These are phyloP conservation scores for Parastagonospora avenae DNA, from an alignment of 2,329 filamentous ascomycete species.

Conservation along the genomic window DNA sequence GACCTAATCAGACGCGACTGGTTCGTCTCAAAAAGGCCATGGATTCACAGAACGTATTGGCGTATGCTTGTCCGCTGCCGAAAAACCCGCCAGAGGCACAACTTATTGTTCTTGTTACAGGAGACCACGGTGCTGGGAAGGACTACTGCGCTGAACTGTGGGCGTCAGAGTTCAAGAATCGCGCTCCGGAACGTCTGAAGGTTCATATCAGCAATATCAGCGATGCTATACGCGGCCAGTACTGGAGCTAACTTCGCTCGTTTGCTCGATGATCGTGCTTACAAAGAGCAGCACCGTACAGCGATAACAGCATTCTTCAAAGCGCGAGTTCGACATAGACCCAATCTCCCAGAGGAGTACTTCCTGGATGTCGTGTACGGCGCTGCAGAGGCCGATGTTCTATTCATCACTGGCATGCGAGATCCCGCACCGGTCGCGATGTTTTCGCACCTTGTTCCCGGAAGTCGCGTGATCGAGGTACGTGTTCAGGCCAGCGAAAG, in stretches of 20 bases:
- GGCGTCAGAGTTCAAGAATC: conserved; percentile 49
- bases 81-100: conserved; percentile 29
- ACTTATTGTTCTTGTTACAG: conserved; percentile 56
- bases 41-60: conserved; percentile 59
- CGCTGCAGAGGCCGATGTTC: conserved; percentile 54
- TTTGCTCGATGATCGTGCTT: conserved; percentile 60
- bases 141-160: conserved; percentile 64
- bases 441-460: conserved; percentile 61
- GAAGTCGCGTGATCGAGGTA: conserved; percentile 61
- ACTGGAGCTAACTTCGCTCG: conserved; percentile 55
- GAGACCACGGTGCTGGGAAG: conserved; percentile 62
- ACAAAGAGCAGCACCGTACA: conserved; percentile 66
- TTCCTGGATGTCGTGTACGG: conserved; percentile 47
- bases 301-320: conserved; percentile 60
- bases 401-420: conserved; percentile 68
- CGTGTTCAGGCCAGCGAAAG: conserved; percentile 51
- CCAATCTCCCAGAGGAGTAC: conserved; percentile 54
- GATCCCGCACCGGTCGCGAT: conserved; percentile 62
- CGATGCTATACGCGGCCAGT: conserved; percentile 59
- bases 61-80: conserved; percentile 62
- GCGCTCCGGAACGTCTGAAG: conserved; percentile 25
- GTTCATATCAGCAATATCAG: conserved; percentile 53
- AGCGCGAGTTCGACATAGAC: conserved; percentile 50
- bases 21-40: conserved; percentile 55
- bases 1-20: conserved; percentile 58